These are phyloP conservation scores for Hymenoscyphus scutula DNA, from an alignment of 2,329 filamentous ascomycete genomes.

Conservation along the genomic window DNA sequence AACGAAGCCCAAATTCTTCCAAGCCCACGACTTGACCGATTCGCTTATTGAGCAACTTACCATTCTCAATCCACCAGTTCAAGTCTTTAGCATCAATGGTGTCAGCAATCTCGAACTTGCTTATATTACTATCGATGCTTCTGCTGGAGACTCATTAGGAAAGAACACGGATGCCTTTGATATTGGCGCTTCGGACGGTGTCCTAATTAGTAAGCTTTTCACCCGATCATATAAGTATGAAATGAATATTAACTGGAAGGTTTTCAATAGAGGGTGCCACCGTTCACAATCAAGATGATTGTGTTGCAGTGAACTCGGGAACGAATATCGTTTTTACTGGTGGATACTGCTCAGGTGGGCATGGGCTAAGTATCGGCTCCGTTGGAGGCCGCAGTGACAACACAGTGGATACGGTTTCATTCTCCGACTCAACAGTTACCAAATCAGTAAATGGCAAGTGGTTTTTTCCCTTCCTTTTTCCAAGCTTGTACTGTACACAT, in stretches of 20 bases:
- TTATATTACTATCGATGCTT: constrained; percentile 54
- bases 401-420: constrained; percentile 50
- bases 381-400: constrained; percentile 57
- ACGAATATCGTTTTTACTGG: constrained; percentile 32
- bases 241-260: neutral
- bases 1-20: constrained; percentile 63
- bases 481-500: neutral
- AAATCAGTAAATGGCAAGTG: constrained; percentile 49
- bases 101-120: constrained; percentile 45
- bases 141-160: constrained; percentile 45
- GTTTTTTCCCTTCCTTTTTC: neutral
- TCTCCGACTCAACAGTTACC: constrained; percentile 45
- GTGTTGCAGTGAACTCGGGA: constrained; percentile 55
- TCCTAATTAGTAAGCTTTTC: constrained; percentile 44
- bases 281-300: constrained; percentile 52
- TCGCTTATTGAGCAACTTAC: constrained; percentile 49
- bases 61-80: constrained; percentile 53
- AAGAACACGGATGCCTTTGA: constrained; percentile 56
- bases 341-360: constrained; percentile 30
- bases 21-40: constrained; percentile 47
- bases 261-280: constrained; percentile 37
- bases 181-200: constrained; percentile 43
- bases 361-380: constrained; percentile 55
- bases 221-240: neutral
- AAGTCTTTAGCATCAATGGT: constrained; percentile 40